These are phyloP conservation scores for Colletotrichum neosansevieriae DNA, from an alignment of 2,329 filamentous ascomycete species.

Conservation along the genomic window DNA sequence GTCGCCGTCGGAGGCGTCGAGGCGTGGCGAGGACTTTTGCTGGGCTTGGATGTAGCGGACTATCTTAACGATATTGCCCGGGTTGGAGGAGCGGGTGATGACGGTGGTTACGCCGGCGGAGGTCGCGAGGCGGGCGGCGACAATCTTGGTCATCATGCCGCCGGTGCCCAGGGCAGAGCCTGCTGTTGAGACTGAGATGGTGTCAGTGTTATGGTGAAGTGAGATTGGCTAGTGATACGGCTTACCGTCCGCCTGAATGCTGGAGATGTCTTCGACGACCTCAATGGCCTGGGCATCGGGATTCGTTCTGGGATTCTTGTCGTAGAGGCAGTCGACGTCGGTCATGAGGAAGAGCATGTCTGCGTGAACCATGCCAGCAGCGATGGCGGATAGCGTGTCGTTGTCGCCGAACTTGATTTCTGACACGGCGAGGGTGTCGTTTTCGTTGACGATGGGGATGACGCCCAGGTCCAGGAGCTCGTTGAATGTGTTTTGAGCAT, in stretches of 20 bases:
- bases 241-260: slow-evolving; percentile 83
- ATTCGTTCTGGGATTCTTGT: slow-evolving; percentile 90
- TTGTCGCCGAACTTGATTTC: slow-evolving; percentile 99
- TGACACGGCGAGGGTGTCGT: slow-evolving; percentile 94
- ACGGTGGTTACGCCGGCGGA: slow-evolving; percentile 96
- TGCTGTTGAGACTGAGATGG: slow-evolving; percentile 78
- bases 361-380: slow-evolving; percentile 95
- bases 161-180: slow-evolving; percentile 92
- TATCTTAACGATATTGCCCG: slow-evolving; percentile 90
- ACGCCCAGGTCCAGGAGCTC: slow-evolving; percentile 95
- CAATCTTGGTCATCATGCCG: slow-evolving; percentile 98
- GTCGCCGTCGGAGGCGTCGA: slow-evolving; percentile 37
- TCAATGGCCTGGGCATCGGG: slow-evolving; percentile 91
- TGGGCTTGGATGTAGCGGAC: slow-evolving; percentile 80
- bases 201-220: neutral
- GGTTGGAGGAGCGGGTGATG: slow-evolving; percentile 93
- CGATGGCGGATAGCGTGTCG: slow-evolving; percentile 96
- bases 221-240: neutral
- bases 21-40: slow-evolving; percentile 45
- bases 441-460: slow-evolving; percentile 98
- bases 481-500: slow-evolving; percentile 94
- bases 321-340: slow-evolving; percentile 96
- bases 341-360: slow-evolving; percentile 99
- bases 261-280: slow-evolving; percentile 88
- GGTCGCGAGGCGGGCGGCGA: slow-evolving; percentile 90